Base-by-base conservation (phyloP, 2,329 filamentous ascomycete species). In the Scleromitrula shiraiana region DNA sequence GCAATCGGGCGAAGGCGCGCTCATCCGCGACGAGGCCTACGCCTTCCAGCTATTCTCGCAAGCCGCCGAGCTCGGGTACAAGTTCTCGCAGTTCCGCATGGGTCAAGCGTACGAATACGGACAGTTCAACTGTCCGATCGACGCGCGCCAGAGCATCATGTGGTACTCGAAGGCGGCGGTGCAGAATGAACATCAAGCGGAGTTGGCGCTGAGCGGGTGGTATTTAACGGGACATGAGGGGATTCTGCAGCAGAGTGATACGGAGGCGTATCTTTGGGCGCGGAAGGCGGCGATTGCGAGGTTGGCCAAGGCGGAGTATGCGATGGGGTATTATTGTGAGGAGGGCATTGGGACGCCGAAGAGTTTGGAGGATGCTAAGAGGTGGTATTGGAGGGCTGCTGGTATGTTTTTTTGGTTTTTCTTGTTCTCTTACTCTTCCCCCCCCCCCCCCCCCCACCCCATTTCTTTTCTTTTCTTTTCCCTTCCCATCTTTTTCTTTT, bases 301-400 rank as follows among this genome's bases (percentile, higher is more conserved):
- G 2, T 69, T 96, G 30, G 82, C 88, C 7, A 98, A 97, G 72
- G 93, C 93, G 0, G 87, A 97, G 69, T 97, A 96, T 68, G 93
- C 91, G 0, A 95, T 98, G 85, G 93, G 93, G 0, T 96, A 97
- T 68, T 96, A 95, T 63, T 94, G 88, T 0, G 93, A 98, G 67
- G 83, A 93, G 41, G 93, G 93, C 10, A 97, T 98, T 58, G 93
- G 93, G 24, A 82, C 88, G 55, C 75, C 83, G 14, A 81, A 85
- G 7, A 94, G 91, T 64, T 61, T 96, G 59, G 93, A 98, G 61
- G 93, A 97, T 68, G 93, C 91, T 19, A 96, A 95, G 74, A 80
- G 89, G 59, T 98, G 93, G 93, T 98, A 98, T 69, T 96, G 90
- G 78, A 78, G 91, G 65, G 90, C 93, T 68, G 93, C 93, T 64